Base-by-base conservation (phyloP, 768 basidiomycete genomes). In the Trametes cingulata region DNA sequence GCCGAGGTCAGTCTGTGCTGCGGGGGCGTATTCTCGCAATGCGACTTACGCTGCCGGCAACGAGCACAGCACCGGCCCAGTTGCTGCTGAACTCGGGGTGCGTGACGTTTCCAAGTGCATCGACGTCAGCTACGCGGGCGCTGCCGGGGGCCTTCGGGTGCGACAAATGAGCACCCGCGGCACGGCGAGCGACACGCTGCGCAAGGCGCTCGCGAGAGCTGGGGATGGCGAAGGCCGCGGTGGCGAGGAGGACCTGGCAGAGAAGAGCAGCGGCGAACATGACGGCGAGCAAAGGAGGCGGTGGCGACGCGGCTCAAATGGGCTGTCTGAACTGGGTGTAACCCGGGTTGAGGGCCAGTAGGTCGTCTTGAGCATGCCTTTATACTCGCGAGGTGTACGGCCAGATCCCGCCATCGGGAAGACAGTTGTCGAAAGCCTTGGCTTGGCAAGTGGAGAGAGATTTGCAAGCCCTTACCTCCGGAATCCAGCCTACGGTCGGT, bases 61-160 rank as follows among this genome's bases (percentile, higher is more conserved):
- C 67, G 58, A 67, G 71, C 41, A 73, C 71, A 22, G 73, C 73
- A 35, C 75, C 74, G 40, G 75, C 66, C 75, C 75, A 76, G 72
- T 75, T 75, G 27, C 64, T 60, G 65, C 69, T 72, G 71, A 69
- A 72, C 63, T 68, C 69, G 48, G 57, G 64, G 58, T 73, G 58
- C 14, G 65, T 65, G 46, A 50, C 62, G 61, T 69, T 68, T 64
- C 49, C 52, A 33, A 37, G 59, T 59, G 42, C 48, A 43, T 33
- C 35, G 29, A 46, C 35, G 9, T 52, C 54, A 6, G 43, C 19
- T 27, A 46, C 22, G 17, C 51, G 41, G 47, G 24, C 36, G 15
- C 56, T 20, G 37, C 20, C 25, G 25, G 43, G 24, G 13, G 20
- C 35, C 58, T 45, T 51, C 27, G 52, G 64, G 33, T 46, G 63